These are phyloP conservation scores for Panicum miliaceum DNA, from an alignment of 176 grass and related monocot genomes.

Conservation along the genomic window DNA sequence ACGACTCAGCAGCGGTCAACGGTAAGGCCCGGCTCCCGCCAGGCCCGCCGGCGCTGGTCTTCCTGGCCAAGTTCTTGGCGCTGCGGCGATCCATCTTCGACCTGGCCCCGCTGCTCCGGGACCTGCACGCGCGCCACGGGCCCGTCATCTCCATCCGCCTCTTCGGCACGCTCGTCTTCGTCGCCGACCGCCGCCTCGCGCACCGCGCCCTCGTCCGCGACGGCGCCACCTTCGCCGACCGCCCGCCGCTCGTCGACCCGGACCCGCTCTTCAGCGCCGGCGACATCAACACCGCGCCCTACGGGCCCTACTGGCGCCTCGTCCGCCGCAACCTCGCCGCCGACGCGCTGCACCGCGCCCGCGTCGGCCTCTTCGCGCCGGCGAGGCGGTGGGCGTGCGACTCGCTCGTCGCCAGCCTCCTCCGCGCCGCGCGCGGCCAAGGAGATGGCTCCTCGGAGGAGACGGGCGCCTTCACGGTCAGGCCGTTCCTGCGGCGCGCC, in stretches of 20 bases:
- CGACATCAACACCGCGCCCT: conserved; percentile 50
- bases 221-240: conserved; percentile 12
- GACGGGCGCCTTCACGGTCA: conserved; percentile 22
- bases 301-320: conserved; percentile 58
- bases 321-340: conserved; percentile 37
- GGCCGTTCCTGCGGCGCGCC: conserved; percentile 50
- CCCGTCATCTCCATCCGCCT: neutral
- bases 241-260: neutral
- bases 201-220: conserved; percentile 6
- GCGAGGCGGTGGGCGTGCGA: conserved; percentile 20
- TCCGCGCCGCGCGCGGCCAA: neutral
- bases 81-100: conserved; percentile 48
- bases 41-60: conserved; percentile 40
- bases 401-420: conserved; percentile 36
- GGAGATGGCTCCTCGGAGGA: neutral
- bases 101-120: conserved; percentile 41
- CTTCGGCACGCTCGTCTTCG: neutral
- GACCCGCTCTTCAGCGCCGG: conserved; percentile 35
- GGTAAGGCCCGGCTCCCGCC: conserved; percentile 35
- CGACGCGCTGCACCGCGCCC: conserved; percentile 35
- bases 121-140: conserved; percentile 35
- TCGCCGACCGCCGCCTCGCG: neutral
- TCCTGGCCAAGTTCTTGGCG: conserved; percentile 44
- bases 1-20: neutral
- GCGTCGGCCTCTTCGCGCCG: conserved; percentile 38